Percentiles rank a stretch among this genome's conserved stretches.
Conservation (phyloP, 2,329 filamentous ascomycete genomes). For the Alternaria dauci region DNA sequence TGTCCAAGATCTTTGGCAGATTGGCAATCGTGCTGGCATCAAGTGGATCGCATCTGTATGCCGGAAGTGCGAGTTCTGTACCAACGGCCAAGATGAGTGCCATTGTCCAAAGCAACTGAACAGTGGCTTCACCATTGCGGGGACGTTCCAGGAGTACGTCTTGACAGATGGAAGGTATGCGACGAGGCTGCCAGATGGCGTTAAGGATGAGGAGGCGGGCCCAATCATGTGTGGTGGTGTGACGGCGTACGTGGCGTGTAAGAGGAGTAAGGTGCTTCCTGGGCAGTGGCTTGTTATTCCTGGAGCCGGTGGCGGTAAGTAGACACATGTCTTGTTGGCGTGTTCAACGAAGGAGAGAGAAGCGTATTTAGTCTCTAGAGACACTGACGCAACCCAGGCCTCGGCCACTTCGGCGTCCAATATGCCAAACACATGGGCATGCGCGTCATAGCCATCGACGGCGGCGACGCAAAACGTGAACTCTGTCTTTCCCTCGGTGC, state of each 20-base stretch:
- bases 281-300: conserved; percentile 53
- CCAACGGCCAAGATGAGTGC: conserved; percentile 62
- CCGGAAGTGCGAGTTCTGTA: conserved; percentile 82
- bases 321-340: background rate
- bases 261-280: conserved; percentile 44
- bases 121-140: conserved; percentile 66
- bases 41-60: conserved; percentile 88
- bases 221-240: conserved; percentile 52
- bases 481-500: conserved; percentile 61
- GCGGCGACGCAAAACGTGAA: conserved; percentile 57
- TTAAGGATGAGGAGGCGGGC: conserved; percentile 56
- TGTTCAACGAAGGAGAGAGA: background rate
- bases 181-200: conserved; percentile 54
- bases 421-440: conserved; percentile 64
- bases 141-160: conserved; percentile 54
- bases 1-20: conserved; percentile 68
- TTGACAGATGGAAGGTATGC: conserved; percentile 57
- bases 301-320: conserved; percentile 48
- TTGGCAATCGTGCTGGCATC: conserved; percentile 61
- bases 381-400: conserved; percentile 18
- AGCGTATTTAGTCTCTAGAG: background rate
- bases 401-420: conserved; percentile 40
- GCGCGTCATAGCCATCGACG: conserved; percentile 64
- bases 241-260: conserved; percentile 59
- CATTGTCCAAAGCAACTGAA: conserved; percentile 64